Percentiles rank a stretch among this genome's conserved stretches.
phyloP scores from a whole-genome alignment of 2,329 filamentous ascomycete genomes.

The Pseudogymnoascus sp. region DNA sequence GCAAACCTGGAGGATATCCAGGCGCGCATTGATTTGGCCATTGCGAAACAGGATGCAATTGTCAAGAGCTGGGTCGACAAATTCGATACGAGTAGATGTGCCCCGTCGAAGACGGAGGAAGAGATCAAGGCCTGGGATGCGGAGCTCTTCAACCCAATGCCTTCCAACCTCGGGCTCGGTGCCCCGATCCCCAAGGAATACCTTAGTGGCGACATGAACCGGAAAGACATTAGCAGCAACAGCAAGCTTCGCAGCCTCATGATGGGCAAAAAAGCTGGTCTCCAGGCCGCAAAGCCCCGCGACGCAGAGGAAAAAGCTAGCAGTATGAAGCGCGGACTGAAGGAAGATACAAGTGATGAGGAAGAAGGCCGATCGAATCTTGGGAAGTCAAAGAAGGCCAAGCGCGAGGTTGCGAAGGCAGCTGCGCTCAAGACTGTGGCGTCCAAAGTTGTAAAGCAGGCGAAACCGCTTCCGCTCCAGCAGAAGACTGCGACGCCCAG shows the following conservation, averaged over 20 bases:
- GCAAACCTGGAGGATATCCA: constrained; percentile 24
- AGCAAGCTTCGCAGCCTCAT: constrained; percentile 27
- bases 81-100: constrained; percentile 4
- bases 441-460: neutral
- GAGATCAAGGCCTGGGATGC: constrained; percentile 28
- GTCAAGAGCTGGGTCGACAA: constrained; percentile 25
- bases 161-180: constrained; percentile 26
- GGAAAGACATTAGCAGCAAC: constrained; percentile 18
- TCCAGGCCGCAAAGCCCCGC: constrained; percentile 26
- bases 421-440: neutral
- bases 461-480: neutral
- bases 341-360: constrained; percentile 28
- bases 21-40: constrained; percentile 26
- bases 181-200: constrained; percentile 26
- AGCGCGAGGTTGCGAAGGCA: constrained; percentile 10
- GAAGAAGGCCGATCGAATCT: constrained; percentile 28
- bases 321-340: constrained; percentile 24
- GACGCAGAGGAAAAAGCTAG: constrained; percentile 27
- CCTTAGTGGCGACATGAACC: constrained; percentile 22
- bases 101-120: constrained; percentile 23
- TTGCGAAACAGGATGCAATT: constrained; percentile 27
- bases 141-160: constrained; percentile 22
- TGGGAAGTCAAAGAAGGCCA: constrained; percentile 28
- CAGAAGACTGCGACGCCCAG: neutral
- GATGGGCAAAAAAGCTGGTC: constrained; percentile 21